A percentile compares a stretch with the other conserved stretches of the same genome.
Conservation (phyloP, 2,329 filamentous ascomycete genomes). For the Aulographum hederae region DNA sequence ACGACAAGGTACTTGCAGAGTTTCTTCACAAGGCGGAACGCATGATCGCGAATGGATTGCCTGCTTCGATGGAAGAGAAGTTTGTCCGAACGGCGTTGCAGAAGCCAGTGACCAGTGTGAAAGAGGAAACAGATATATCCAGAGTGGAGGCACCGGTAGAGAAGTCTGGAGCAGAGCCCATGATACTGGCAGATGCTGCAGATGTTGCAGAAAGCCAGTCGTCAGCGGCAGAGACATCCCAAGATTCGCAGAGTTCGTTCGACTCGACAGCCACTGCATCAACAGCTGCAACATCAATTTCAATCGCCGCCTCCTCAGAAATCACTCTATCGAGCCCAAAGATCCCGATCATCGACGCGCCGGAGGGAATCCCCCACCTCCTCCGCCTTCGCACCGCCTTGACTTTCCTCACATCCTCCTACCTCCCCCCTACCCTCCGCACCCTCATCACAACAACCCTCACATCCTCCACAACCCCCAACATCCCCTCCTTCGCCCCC, state of each 20-base stretch:
- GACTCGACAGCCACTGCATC: too few species aligned
- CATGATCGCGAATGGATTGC: conserved; percentile 47
- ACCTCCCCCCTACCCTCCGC: conserved; percentile 27
- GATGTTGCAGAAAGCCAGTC: too few species aligned
- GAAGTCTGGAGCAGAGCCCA: too few species aligned
- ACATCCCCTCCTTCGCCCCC: conserved; percentile 43
- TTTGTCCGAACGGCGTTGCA: conserved; percentile 65
- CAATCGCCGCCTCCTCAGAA: too few species aligned
- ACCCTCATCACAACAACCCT: conserved; percentile 1
- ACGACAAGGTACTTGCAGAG: conserved; percentile 47
- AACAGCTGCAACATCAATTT: too few species aligned
- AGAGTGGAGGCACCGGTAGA: too few species aligned
- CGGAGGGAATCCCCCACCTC: conserved; percentile 33
- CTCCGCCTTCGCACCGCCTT: conserved; percentile 48
- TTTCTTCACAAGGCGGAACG: conserved; percentile 53
- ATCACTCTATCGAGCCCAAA: too few species aligned
- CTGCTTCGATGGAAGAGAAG: conserved; percentile 66
- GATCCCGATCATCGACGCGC: too few species aligned
- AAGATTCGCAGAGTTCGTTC: too few species aligned
- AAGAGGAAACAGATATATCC: too few species aligned
- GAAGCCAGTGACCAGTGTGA: conserved; percentile 56
- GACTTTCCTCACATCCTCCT: conserved; percentile 44
- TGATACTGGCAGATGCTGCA: too few species aligned
- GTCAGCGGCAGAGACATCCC: too few species aligned
- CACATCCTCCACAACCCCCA: not conserved